Evolutionary conservation across 129 eudicot genomes (phyloP).

Genomic region (Chrysanthemum seticuspe): DNA sequence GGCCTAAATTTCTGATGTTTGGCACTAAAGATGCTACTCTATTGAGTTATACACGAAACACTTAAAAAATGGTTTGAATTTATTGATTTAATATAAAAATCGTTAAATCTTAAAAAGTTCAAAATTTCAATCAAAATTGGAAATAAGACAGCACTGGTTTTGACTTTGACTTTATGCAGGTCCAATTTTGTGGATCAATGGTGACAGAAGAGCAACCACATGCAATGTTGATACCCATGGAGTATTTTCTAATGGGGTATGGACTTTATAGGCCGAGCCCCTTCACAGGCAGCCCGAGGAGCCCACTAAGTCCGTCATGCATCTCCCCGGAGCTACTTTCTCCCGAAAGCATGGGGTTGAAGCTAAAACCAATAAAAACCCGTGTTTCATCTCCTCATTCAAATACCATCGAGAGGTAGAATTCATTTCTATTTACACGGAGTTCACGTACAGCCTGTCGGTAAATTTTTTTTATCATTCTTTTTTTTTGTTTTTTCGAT

Average conservation of each 20-base stretch:
- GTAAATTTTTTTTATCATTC: constrained; percentile 10
- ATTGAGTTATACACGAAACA: not conserved
- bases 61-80: not conserved
- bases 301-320: constrained; percentile 85
- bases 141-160: not conserved
- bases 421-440: not conserved
- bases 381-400: constrained; percentile 42
- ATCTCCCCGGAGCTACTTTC: constrained; percentile 89
- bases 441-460: constrained; percentile 27
- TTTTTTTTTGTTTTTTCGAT: constrained; percentile 23
- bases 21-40: too few relatives aligned
- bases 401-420: constrained; percentile 12
- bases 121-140: not conserved
- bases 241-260: constrained; percentile 91
- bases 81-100: too few relatives aligned
- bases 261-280: constrained; percentile 71
- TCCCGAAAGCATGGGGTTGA: constrained; percentile 98
- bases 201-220: constrained; percentile 98
- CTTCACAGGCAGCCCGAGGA: constrained; percentile 81
- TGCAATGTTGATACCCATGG: constrained; percentile 91
- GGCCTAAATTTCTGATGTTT: too few relatives aligned
- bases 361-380: constrained; percentile 93
- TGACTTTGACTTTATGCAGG: constrained; percentile 46
- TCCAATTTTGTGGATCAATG: constrained; percentile 92
- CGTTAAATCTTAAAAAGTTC: not conserved